Percentiles rank a stretch among this genome's conserved stretches.
phyloP scores from a whole-genome alignment of 345 rosid species.

The Hibiscus trionum region DNA sequence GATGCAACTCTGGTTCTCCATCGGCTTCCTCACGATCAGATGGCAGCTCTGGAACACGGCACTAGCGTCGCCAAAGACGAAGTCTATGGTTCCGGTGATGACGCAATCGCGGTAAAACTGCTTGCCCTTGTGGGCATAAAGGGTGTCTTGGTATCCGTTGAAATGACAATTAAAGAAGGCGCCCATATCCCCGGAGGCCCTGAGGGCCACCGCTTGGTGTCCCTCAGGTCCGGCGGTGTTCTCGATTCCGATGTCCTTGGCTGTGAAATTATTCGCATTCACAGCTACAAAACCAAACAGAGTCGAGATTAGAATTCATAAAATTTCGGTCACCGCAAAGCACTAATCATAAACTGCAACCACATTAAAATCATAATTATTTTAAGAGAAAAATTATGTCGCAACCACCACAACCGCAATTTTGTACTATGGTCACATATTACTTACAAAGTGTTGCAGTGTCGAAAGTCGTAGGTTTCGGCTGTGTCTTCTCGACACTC shows the following conservation, averaged over 20 bases:
- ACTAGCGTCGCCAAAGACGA: constrained; percentile 55
- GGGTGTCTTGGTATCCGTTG: constrained; percentile 65
- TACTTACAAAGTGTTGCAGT: constrained; percentile 40
- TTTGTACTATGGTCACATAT: no score
- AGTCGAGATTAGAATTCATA: no score
- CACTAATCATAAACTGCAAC: not conserved
- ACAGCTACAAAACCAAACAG: no score
- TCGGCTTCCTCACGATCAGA: not conserved
- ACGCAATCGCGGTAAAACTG: constrained; percentile 72
- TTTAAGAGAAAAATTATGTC: no score
- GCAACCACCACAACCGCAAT: no score
- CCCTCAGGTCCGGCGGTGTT: constrained; percentile 56
- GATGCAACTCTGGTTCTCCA: not conserved
- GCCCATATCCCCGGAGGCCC: constrained; percentile 42
- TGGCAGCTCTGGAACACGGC: constrained; percentile 34
- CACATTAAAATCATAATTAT: not conserved
- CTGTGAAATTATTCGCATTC: constrained; percentile 31
- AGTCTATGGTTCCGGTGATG: constrained; percentile 60
- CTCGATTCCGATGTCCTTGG: constrained; percentile 62
- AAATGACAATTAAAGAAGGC: constrained; percentile 47
- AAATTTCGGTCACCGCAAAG: no score
- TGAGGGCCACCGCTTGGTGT: constrained; percentile 65
- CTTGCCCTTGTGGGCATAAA: constrained; percentile 50
- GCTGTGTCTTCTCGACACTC: constrained; percentile 17
- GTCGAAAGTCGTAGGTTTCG: not conserved